These are phyloP conservation scores for Heterobasidion annosum DNA, from an alignment of 1,284 basidiomycete genomes.

Conservation along the genomic window DNA sequence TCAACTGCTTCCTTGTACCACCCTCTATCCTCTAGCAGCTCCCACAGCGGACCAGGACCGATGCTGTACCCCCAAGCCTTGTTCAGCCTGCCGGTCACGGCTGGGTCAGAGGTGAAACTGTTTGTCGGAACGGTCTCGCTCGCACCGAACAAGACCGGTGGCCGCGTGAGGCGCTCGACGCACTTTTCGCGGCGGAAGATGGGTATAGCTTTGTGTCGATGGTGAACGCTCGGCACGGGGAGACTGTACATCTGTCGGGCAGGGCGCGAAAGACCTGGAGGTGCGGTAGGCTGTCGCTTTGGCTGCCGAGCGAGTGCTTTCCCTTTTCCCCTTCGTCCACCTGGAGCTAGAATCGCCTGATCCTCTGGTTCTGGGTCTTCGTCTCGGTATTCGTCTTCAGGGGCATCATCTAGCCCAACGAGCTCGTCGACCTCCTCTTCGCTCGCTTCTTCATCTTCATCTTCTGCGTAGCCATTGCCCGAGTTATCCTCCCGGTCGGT, in stretches of 20 bases:
- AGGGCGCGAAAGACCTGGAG: conserved; percentile 19
- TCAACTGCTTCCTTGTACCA: conserved; percentile 62
- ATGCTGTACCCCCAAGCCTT: conserved; percentile 65
- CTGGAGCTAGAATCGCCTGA: conserved; percentile 3
- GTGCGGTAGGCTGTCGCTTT: conserved; percentile 9
- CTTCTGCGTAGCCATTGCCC: conserved; percentile 32
- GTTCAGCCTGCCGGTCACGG: conserved; percentile 37
- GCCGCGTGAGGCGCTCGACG: conserved; percentile 44
- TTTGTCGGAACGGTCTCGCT: conserved; percentile 25
- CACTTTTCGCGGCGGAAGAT: conserved; percentile 38
- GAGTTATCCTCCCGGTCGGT: conserved; percentile 20
- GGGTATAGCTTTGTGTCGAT: conserved; percentile 58
- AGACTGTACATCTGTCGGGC: conserved; percentile 42
- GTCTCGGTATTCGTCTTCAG: conserved; percentile 3
- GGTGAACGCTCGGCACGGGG: conserved; percentile 51
- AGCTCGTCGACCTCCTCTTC: conserved; percentile 8
- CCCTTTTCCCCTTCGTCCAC: conserved; percentile 7
- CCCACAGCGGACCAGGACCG: conserved; percentile 65
- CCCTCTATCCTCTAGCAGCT: conserved; percentile 61
- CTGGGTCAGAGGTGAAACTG: conserved; percentile 33
- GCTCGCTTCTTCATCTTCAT: conserved; percentile 14
- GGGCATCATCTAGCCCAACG: not conserved
- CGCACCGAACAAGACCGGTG: conserved; percentile 38
- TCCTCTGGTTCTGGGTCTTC: not conserved
- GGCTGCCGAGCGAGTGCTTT: conserved; percentile 5